phyloP scores from a whole-genome alignment of 1,139 yeast genomes.

The Eremothecium coryli region DNA sequence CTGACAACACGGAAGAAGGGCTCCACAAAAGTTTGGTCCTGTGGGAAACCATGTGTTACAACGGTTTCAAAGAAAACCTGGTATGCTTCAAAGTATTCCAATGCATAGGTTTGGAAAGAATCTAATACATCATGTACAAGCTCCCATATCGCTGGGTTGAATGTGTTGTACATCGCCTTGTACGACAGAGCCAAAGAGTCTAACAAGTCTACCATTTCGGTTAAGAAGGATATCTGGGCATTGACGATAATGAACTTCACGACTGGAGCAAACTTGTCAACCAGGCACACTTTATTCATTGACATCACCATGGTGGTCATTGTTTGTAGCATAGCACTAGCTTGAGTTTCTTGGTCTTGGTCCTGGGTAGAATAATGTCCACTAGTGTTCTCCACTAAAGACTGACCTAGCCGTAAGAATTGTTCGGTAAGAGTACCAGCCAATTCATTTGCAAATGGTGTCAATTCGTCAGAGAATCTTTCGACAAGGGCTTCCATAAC shows the following conservation, averaged over 20 bases:
- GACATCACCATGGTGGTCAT: constrained; percentile 78
- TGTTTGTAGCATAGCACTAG: constrained; percentile 77
- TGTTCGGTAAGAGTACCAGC: constrained; percentile 73
- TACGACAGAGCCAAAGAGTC: constrained; percentile 31
- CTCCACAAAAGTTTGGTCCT: constrained; percentile 35
- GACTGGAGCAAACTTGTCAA: constrained; percentile 64
- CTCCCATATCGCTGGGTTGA: constrained; percentile 33
- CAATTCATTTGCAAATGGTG: constrained; percentile 85
- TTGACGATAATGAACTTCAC: constrained; percentile 56
- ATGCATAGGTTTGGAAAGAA: constrained; percentile 46
- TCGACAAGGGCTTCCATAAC: constrained; percentile 96
- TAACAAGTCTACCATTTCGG: constrained; percentile 72
- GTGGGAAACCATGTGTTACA: constrained; percentile 56
- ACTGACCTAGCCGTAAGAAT: constrained; percentile 60
- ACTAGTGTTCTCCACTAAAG: constrained; percentile 43
- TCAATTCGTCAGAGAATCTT: constrained; percentile 73
- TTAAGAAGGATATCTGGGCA: constrained; percentile 63
- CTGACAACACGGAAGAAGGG: constrained; percentile 25
- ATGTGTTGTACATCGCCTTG: constrained; percentile 23
- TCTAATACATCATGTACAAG: constrained; percentile 32
- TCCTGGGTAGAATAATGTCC: constrained; percentile 40
- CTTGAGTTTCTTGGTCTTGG: constrained; percentile 82
- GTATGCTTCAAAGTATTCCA: constrained; percentile 67
- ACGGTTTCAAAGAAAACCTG: constrained; percentile 69
- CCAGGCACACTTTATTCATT: constrained; percentile 70